These are phyloP conservation scores for Eucalyptus regnans DNA, from an alignment of 345 rosid species.

Conservation along the genomic window DNA sequence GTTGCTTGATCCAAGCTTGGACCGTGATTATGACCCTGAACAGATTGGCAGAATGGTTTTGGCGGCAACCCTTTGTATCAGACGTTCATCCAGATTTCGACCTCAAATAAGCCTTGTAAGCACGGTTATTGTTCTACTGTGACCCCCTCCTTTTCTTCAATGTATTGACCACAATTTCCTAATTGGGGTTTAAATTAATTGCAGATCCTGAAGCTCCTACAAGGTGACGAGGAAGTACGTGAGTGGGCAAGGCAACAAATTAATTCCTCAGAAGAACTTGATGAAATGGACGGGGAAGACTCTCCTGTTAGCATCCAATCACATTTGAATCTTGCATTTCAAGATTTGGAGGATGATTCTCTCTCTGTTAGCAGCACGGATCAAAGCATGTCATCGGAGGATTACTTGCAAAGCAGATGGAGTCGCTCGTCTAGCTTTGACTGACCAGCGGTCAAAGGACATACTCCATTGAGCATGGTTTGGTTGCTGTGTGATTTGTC, in stretches of 20 bases:
- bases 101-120: conserved; percentile 71
- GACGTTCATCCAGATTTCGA: conserved; percentile 42
- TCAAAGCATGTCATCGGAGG: conserved; percentile 48
- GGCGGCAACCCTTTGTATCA: conserved; percentile 77
- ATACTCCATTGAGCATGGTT: neutral
- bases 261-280: conserved; percentile 26
- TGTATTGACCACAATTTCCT: neutral
- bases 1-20: conserved; percentile 64
- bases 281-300: conserved; percentile 25
- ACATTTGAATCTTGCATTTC: conserved; percentile 74
- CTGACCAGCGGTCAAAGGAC: neutral
- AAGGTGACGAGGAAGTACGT: conserved; percentile 61
- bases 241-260: conserved; percentile 62
- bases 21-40: conserved; percentile 14
- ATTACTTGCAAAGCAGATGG: conserved; percentile 71
- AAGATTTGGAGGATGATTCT: conserved; percentile 70
- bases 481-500: neutral
- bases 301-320: conserved; percentile 51
- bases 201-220: conserved; percentile 74
- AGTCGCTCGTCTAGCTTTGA: conserved; percentile 74
- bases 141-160: neutral
- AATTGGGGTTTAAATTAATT: neutral
- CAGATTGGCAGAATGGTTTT: conserved; percentile 64
- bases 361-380: conserved; percentile 46
- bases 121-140: neutral